A percentile compares a stretch with the other conserved stretches of the same genome.
These are phyloP conservation scores for Termitomyces sp. DNA, from an alignment of 768 basidiomycete species.

Conservation along the genomic window DNA sequence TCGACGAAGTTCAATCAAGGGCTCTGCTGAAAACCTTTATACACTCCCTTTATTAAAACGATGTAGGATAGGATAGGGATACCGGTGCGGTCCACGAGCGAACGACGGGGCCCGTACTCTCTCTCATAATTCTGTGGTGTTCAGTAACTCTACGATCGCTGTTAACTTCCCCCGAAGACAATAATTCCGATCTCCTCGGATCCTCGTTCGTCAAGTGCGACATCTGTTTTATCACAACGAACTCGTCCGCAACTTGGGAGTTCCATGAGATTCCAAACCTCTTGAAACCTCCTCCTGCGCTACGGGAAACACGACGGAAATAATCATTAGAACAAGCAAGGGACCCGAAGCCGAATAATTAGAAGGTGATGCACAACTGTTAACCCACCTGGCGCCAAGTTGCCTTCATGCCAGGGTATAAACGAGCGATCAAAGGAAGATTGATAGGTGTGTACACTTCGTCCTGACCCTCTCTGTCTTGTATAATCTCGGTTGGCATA, in stretches of 20 bases:
- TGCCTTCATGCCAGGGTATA: constrained; percentile 8
- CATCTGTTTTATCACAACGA: constrained; percentile 10
- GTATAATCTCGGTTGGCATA: not conserved
- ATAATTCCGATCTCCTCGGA: not conserved
- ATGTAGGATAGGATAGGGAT: no score
- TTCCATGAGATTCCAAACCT: constrained; percentile 14
- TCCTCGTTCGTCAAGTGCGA: not conserved
- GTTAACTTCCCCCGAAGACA: not conserved
- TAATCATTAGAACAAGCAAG: not conserved
- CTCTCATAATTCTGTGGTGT: not conserved
- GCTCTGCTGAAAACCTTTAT: no score
- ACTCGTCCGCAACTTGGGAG: constrained; percentile 19
- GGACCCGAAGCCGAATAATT: not conserved
- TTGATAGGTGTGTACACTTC: not conserved
- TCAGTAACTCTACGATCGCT: no score
- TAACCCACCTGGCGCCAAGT: constrained; percentile 9
- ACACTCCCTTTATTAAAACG: no score
- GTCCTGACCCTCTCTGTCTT: not conserved
- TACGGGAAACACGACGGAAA: constrained; percentile 1
- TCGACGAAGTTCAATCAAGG: no score
- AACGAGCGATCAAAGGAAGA: constrained; percentile 1
- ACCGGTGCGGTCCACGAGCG: no score
- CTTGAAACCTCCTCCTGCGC: constrained; percentile 13
- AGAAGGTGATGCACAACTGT: not conserved
- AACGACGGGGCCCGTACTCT: no score